These are phyloP conservation scores for Wickerhamiella slavikovae DNA, from an alignment of 805 yeast species.

Conservation along the genomic window DNA sequence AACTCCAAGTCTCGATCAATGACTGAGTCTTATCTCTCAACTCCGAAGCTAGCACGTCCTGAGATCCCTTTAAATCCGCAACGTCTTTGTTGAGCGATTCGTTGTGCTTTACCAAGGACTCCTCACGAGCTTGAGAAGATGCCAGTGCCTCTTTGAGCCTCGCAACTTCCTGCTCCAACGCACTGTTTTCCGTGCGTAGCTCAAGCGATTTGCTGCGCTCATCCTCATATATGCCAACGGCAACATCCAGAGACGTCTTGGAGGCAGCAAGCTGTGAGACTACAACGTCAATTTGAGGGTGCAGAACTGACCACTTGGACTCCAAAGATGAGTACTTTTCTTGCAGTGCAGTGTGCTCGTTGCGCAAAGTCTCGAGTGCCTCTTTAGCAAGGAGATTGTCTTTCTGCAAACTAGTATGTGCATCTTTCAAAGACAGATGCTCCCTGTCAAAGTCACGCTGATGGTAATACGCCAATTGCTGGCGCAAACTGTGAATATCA, in stretches of 20 bases:
- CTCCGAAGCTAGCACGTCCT: too few relatives aligned
- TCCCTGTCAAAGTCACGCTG: conserved; percentile 9
- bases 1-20: too few relatives aligned
- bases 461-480: conserved; percentile 6
- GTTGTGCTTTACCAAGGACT: too few relatives aligned
- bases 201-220: conserved; percentile 2
- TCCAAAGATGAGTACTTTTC: conserved; percentile 6
- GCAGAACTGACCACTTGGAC: conserved; percentile 5
- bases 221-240: conserved; percentile 6
- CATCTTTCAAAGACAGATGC: conserved; percentile 6
- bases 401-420: conserved; percentile 6
- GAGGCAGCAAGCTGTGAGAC: conserved; percentile 7
- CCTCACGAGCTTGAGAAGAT: conserved; percentile 9
- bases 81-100: too few relatives aligned
- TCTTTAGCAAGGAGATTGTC: conserved; percentile 7
- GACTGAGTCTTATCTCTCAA: too few relatives aligned
- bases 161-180: conserved; percentile 8
- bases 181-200: conserved; percentile 8
- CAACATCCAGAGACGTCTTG: conserved; percentile 8
- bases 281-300: conserved; percentile 9
- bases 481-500: conserved; percentile 3
- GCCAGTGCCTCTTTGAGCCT: conserved; percentile 6
- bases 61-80: too few relatives aligned
- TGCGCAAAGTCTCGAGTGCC: conserved; percentile 6
- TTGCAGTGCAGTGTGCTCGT: conserved; percentile 3